Evolutionary conservation across 2,329 filamentous ascomycete genomes (phyloP), one percentile per base, ranked within the genome.

Genomic region (Fusarium pseudograminearum): DNA sequence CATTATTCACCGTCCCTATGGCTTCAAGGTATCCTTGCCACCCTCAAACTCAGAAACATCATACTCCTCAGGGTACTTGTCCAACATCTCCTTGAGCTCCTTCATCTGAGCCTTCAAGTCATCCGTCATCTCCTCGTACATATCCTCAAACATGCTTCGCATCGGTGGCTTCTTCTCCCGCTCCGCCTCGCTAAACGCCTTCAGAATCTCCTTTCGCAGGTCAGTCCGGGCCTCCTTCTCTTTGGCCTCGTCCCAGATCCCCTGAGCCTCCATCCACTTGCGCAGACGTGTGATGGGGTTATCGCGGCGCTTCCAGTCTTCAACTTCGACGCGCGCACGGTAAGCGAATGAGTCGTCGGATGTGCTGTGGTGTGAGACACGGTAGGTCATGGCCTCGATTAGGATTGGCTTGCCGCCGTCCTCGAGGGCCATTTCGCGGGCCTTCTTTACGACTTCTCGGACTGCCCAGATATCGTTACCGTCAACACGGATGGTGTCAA

Each of bases 271-370:
- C 82, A 99, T 89, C 87, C 93, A 99, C 82, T 97, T 97, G 24
- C 94, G 87, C 58, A 97, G 78, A 15, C 94, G 86, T 4, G 92
- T 93, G 52, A 97, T 91, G 3, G 94, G 94, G 75, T 97, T 97
- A 76, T 97, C 94, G 15, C 94, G 85, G 1, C 93, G 86, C 80
- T 97, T 97, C 94, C 94, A 97, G 78, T 97, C 93, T 77, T 97
- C 93, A 79, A 99, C 96, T 77, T 99, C 96, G 1, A 98, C 90
- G 28, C 91, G 89, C 3, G 94, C 94, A 11, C 96, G 91, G 82
- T 99, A 99, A 1, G 96, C 96, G 76, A 98, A 99, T 28, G 92
- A 96, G 81, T 99, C 96, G 77, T 99, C 96, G 1, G 92, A 96
- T 1, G 96, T 99, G 80, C 93, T 97, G 82, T 99, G 96, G 78